A percentile compares a stretch with the other conserved stretches of the same genome.
Conservation (phyloP, 1,139 yeast species). For the Candida smagusa region DNA sequence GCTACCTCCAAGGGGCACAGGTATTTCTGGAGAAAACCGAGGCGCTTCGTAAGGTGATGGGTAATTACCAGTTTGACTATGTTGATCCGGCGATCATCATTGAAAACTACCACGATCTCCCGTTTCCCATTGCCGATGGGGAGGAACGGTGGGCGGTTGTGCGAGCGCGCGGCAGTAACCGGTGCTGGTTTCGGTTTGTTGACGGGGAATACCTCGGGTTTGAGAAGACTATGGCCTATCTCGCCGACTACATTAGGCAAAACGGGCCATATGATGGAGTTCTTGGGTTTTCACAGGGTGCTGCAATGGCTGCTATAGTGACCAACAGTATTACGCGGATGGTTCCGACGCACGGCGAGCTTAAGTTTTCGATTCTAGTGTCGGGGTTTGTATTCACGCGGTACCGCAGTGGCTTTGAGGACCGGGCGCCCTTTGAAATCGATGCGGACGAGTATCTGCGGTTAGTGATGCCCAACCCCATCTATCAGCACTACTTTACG, state of each 20-base stretch:
- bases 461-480: constrained; percentile 5
- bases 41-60: constrained; percentile 68
- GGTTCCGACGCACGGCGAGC: constrained; percentile 37
- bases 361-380: constrained; percentile 48
- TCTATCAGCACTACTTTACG: constrained; percentile 17
- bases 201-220: constrained; percentile 35
- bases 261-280: constrained; percentile 90
- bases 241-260: constrained; percentile 51
- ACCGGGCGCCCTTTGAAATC: constrained; percentile 12
- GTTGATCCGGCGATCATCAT: constrained; percentile 35
- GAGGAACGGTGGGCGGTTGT: constrained; percentile 25
- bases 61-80: constrained; percentile 40
- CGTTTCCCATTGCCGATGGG: constrained; percentile 21
- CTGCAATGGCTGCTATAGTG: constrained; percentile 69
- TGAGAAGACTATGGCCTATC: constrained; percentile 31
- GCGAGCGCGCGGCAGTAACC: constrained; percentile 48
- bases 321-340: constrained; percentile 40
- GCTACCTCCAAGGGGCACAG: constrained; percentile 63
- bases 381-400: constrained; percentile 59
- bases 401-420: constrained; percentile 11
- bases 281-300: constrained; percentile 92
- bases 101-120: constrained; percentile 18
- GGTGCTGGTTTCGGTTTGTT: constrained; percentile 44
- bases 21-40: constrained; percentile 77
- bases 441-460: constrained; percentile 14